These are phyloP conservation scores for button mushroom (Agaricus bisporus) DNA, from an alignment of 768 basidiomycete genomes.

Conservation along the genomic window DNA sequence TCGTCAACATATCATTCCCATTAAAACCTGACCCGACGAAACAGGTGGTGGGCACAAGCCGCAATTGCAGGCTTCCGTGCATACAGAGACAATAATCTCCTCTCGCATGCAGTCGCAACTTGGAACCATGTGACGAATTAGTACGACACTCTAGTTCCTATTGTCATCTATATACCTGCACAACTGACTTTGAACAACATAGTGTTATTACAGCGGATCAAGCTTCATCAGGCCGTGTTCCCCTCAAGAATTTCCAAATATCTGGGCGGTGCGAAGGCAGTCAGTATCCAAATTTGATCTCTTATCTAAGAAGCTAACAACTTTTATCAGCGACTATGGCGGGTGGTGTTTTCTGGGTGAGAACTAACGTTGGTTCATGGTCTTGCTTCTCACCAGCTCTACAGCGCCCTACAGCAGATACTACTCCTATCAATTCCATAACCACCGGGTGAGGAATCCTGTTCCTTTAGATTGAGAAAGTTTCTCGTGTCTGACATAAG, in stretches of 20 bases:
- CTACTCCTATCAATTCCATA: slow-evolving; percentile 41
- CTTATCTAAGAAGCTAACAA: not conserved
- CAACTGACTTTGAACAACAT: not conserved
- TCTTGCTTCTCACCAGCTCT: not conserved
- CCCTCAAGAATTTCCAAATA: slow-evolving; percentile 36
- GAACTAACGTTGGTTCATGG: slow-evolving; percentile 1
- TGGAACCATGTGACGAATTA: slow-evolving; percentile 44
- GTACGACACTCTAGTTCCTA: slow-evolving; percentile 22
- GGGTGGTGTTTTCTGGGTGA: slow-evolving; percentile 52
- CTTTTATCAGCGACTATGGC: slow-evolving; percentile 36
- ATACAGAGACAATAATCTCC: slow-evolving; percentile 35
- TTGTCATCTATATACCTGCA: not conserved
- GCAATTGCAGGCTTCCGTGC: slow-evolving; percentile 43
- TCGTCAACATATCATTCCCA: not conserved
- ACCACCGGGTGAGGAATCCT: slow-evolving; percentile 37
- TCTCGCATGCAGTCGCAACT: slow-evolving; percentile 37
- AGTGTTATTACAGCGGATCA: slow-evolving; percentile 39
- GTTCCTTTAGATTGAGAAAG: not conserved
- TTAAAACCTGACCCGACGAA: not conserved
- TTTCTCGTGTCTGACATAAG: not conserved
- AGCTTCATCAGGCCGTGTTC: slow-evolving; percentile 28
- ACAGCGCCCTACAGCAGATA: slow-evolving; percentile 37
- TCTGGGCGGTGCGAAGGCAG: slow-evolving; percentile 38
- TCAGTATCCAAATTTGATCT: slow-evolving; percentile 16
- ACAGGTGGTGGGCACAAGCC: slow-evolving; percentile 51